Base-by-base conservation (phyloP, 495 filamentous ascomycete genomes). In the Cercophora samala region DNA sequence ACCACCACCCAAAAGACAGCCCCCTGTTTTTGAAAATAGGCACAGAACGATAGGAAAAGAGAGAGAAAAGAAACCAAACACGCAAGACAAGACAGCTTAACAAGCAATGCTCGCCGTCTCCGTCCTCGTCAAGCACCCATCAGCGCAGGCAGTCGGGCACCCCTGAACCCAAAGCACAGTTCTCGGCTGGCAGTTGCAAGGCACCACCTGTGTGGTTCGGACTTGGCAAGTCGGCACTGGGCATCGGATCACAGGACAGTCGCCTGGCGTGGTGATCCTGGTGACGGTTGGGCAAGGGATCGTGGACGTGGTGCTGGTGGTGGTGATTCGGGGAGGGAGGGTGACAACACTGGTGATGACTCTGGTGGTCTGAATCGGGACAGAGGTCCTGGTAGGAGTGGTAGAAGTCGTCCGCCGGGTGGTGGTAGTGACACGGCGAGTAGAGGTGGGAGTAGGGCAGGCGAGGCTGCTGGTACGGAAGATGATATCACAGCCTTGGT, bases 91-190 rank as follows among this genome's bases (percentile, higher is more conserved):
- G 15, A 11, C 6, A 9, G 13, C 0, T 46, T 13, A 64, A 25
- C 70, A 66, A n/a, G 60, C 59, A 21, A 26, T 60, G 23, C 69
- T 79, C 56, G 70, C 52, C 18, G 75, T 80, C 68, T 66, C 69
- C 19, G 72, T 73, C 46, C 76, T 63, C 51, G 78, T 80, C 53
- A 75, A 61, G 66, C 80, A 80, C 8, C 75, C 78, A 25, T 51
- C 66, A 2, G 78, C 66, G 25, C 77, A 82, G 23, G 72, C 75
- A 5, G 77, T 79, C 56, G 73, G 66, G 61, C 80, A 82, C 3
- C 80, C 78, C 29, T 76, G 72, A 1, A 81, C 77, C 51, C 70
- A 80, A 13, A 81, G 68, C 64, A 76, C 67, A 11, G 80, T 81
- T 73, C 73, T 74, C 23, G 74, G 72, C 11, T 42, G 60, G 68